Evolutionary conservation across 2,329 filamentous ascomycete genomes (phyloP).

Genomic region (Dothiorella sarmentorum): DNA sequence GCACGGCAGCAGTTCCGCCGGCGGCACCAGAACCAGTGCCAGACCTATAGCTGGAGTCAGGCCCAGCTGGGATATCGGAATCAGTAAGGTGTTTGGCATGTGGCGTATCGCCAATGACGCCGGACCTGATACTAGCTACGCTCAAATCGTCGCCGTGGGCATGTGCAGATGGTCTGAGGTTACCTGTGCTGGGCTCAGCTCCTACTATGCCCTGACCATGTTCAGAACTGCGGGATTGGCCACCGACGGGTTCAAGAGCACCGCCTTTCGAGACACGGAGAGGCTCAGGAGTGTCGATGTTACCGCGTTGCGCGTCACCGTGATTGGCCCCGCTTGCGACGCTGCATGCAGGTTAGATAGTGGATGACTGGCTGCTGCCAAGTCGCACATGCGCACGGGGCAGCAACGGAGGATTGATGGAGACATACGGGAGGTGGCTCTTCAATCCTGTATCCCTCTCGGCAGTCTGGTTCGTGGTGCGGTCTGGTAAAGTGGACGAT

Average conservation of each 20-base stretch:
- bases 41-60: not conserved
- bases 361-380: too few species aligned
- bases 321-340: conserved; percentile 23
- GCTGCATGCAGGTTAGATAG: not conserved
- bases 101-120: conserved; percentile 34
- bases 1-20: conserved; percentile 19
- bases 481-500: not conserved
- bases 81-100: conserved; percentile 13
- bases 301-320: conserved; percentile 21
- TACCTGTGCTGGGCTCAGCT: conserved; percentile 9
- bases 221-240: conserved; percentile 2
- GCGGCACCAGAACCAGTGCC: not conserved
- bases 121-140: conserved; percentile 40
- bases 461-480: not conserved
- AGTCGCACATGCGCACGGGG: too few species aligned
- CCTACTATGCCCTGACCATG: not conserved
- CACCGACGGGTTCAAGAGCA: not conserved
- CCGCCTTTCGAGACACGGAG: not conserved
- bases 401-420: too few species aligned
- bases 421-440: not conserved
- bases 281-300: conserved; percentile 1
- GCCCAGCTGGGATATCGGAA: conserved; percentile 5
- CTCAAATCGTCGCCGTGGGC: conserved; percentile 23
- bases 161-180: conserved; percentile 6
- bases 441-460: not conserved